Evolutionary conservation across 176 grass and related monocot species (phyloP), one percentile per base, ranked within the genome.

Genomic region (Carex littledalei): DNA sequence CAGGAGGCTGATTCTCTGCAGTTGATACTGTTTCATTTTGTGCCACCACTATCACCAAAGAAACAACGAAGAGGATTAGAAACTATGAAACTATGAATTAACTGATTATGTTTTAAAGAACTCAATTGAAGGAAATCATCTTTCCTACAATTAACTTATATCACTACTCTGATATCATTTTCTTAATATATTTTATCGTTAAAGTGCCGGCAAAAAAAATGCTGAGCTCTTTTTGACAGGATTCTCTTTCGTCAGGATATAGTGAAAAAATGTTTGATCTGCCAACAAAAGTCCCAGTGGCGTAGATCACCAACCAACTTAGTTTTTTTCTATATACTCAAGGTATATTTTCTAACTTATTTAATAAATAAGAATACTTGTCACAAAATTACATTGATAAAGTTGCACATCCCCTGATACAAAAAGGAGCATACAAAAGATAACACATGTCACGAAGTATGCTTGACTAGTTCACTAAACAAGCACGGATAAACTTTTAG

Each of bases 1-100:
- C 95, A 0, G 39, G 85, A 37, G 89, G 95, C 79, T 97, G 91
- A 87, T 83, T 91, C 67, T 97, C 95, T 0, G 91, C 90, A 1
- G 92, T 94, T 85, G 90, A 91, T 24, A 79, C 86, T 6, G 80
- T 84, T 65, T 97, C 95, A 1, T 85, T 88, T 80, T 94, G 92
- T 13, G 82, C 91, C 47, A 89, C 89, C 78, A 87, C 90, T 92
- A 74, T 66, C 73, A 84, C n/a, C 1, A 78, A 61, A 76, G 78
- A 57, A 81, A 32, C 49, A 78, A 26, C 22, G 87, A 80, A 37
- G 3, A 74, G 71, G 73, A 24, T 7, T 75, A 87, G 26, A n/a
- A 24, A 14, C 9, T 11, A 6, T 37, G n/a, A 65, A 59, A 14
- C 13, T 11, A 6, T 37, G n/a, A 65, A 59, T 83, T 20, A 88